These are phyloP conservation scores for Coleophoma cylindrospora DNA, from an alignment of 2,329 filamentous ascomycete genomes.

Conservation along the genomic window DNA sequence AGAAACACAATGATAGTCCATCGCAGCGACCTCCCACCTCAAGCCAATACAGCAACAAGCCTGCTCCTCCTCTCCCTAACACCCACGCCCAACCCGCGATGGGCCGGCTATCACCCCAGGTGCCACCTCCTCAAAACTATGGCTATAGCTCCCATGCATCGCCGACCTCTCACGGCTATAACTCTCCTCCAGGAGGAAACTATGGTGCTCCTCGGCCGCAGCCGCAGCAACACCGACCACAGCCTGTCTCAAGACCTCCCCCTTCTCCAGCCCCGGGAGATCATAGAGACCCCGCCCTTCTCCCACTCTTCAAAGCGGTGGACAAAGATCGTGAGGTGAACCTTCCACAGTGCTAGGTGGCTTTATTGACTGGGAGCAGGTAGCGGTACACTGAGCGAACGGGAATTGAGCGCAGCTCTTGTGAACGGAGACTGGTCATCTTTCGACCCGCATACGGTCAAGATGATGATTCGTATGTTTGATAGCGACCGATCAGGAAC, in stretches of 20 bases:
- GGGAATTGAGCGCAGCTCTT: conserved; percentile 81
- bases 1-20: conserved; percentile 30
- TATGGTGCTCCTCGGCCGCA: conserved; percentile 33
- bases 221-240: conserved; percentile 33
- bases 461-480: conserved; percentile 99
- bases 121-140: conserved; percentile 17
- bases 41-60: conserved; percentile 25
- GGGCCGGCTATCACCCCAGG: conserved; percentile 18
- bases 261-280: conserved; percentile 53
- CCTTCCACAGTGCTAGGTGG: neutral
- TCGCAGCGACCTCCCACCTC: conserved; percentile 40
- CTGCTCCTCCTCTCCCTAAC: conserved; percentile 21
- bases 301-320: conserved; percentile 83
- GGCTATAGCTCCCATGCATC: conserved; percentile 23
- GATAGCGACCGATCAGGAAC: conserved; percentile 84
- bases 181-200: conserved; percentile 37
- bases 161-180: conserved; percentile 33
- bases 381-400: conserved; percentile 78
- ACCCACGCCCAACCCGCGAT: neutral
- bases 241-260: conserved; percentile 58
- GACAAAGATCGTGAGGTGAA: conserved; percentile 69
- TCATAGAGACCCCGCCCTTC: conserved; percentile 65
- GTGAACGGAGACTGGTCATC: conserved; percentile 95
- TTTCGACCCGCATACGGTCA: conserved; percentile 90
- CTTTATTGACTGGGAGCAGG: conserved; percentile 34